Evolutionary conservation across 768 basidiomycete species (phyloP), one percentile per base, ranked within the genome.

Genomic region (Naganishia friedmannii): DNA sequence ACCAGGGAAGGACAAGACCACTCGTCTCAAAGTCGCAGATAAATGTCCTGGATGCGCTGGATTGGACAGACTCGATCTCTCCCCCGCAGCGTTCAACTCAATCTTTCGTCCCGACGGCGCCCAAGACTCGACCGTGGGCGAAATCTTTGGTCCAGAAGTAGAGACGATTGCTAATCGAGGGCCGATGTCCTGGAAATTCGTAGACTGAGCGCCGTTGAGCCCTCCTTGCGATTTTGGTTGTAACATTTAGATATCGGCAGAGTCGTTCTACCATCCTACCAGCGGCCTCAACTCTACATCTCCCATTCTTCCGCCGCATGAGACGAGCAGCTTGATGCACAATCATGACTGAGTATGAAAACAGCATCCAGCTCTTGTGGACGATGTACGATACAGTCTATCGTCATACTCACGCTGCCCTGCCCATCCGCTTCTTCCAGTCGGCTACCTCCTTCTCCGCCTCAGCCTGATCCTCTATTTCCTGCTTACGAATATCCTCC

Each of bases 381-480:
- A 13, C 42, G 15, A 42, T 15, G 15, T 42, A 42, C 42, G 8
- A 45, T 6, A 23, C 34, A 23, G 60, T 39, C 26, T 39, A n/a
- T 39, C 57, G 10, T 39, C 57, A 21, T n/a, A 26, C 21, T 63
- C 26, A 46, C 6, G 21, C 7, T 23, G 60, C 26, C 19, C 29
- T 42, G 39, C 60, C 60, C 60, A 63, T 63, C 39, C 60, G 4
- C 39, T 45, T 42, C 42, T 63, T 63, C 60, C 60, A 63, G 21
- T 63, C 42, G 12, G 42, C 19, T 26, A 63, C 29, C 42, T 63
- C 60, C 26, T 45, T 63, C n/a, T 37, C 60, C 5, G 60, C 60
- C 28, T 45, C 60, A 26, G 37, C 60, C 42, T 63, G 37, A 42
- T 63, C 60, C 3, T 37, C 42, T 23, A 4, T 6, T 23, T 63